Base-by-base conservation (phyloP, 306 rosid genomes). In the Malus domestica region DNA sequence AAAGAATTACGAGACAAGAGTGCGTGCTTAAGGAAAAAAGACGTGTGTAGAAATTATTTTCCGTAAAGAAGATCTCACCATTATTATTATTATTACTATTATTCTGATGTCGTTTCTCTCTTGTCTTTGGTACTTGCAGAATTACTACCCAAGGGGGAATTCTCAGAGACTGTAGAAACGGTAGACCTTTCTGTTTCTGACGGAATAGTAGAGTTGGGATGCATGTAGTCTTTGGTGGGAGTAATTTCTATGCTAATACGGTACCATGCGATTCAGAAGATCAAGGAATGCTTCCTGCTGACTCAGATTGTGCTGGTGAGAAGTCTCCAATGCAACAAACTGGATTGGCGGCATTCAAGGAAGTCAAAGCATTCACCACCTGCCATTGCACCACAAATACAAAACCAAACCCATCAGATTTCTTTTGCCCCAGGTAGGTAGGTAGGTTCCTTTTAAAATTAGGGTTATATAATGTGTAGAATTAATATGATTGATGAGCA, bases 361-460 rank as follows among this genome's bases (percentile, higher is more conserved):
- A 55, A 20, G 63, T 73, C 33, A 93, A 79, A 74, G 81, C 88
- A 62, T 82, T 58, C 13, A 90, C 90, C 65, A 91, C 85, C 98
- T 93, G 82, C 68, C 63, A 54, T 68, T 27, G 74, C 74, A 66
- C 23, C 32, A 59, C 23, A 61, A 61, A 6, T 8, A 72, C 1
- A 22, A 33, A 15, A 40, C 15, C 23, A 20, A 20, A 65, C 54
- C 40, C 75, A 38, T 70, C 55, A 52, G 19, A 38, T 23, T 40
- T 45, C 68, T 6, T 30, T 29, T 61, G 40, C 67, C 11, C 20
- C 42, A 62, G 11, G 12, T 62, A 30, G 13, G 13, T 7, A 9
- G 12, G 45, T 9, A 40, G 10, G 11, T 8, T 60, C 65, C 65
- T 25, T 22, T 59, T 2, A 59, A 18, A 8, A n/a, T 55, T 7